Evolutionary conservation across 495 filamentous ascomycete genomes (phyloP), one percentile per base, ranked within the genome.

Genomic region (Hypomontagnella submonticulosa): DNA sequence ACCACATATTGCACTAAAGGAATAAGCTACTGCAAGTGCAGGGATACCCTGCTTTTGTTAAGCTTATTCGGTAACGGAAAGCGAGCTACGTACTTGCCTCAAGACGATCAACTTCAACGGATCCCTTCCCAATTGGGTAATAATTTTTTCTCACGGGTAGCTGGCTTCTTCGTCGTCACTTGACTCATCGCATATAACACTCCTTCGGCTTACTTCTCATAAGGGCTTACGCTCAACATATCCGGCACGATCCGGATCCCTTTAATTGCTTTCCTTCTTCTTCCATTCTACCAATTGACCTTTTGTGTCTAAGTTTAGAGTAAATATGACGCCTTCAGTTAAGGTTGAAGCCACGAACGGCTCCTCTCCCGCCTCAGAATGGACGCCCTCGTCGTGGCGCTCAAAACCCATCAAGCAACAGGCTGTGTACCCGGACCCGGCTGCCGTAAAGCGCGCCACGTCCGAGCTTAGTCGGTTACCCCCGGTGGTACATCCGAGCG

Each of bases 331-430:
- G 32, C 34, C 59, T 11, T 50, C 51, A 27, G 23, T n/a, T n/a
- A n/a, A n/a, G 10, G 38, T 23, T 34, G 47, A 65, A 44, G 32
- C 50, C 4, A 4, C 27, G 11, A 46, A 51, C 47, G 41, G 58
- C 33, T 41, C 38, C 48, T 13, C 32, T 7, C 9, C 48, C 15
- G 13, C 48, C 34, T 36, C 48, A 6, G 58, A 63, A 60, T 88
- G 86, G 86, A 77, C 79, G 7, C 85, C 85, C 15, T 81, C 82
- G 80, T 93, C 95, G 32, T 99, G 95, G 95, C 85, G 86, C 41
- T 84, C 87, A 11, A 97, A 96, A 71, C 92, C 95, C 8, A 93
- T 97, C 77, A 93, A 94, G 73, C 95, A 99, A 77, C 87, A 87
- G 63, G 92, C 96, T 37, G 77, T 86, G 46, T 99, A 98, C 67